Conservation (phyloP, 129 eudicot species). For the sunflower (Helianthus annuus) region HanXRQr2.0-SUNRISE NC_035435.2:41837316-41837815, state of each 20-base stretch:
- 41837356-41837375: too few relatives aligned
- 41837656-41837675: conserved; percentile 33
- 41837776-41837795: conserved; percentile 14
- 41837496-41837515: conserved; percentile 27
- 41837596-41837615: conserved; percentile 36
- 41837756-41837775: conserved; percentile 3
- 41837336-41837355: too few relatives aligned
- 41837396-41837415: neutral
- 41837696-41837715: neutral
- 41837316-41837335: too few relatives aligned
- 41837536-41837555: neutral
- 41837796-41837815: neutral
- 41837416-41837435: conserved; percentile 52
- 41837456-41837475: conserved; percentile 41
- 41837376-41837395: neutral
- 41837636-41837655: conserved; percentile 29
- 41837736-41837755: neutral
- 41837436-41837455: conserved; percentile 22
- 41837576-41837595: conserved; percentile 21
- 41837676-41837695: conserved; percentile 32
- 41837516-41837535: neutral
- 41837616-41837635: conserved; percentile 17
- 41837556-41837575: neutral
- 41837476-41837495: conserved; percentile 53
- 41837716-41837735: neutral